Conservation (phyloP, 495 filamentous ascomycete species). For the Neurospora tetraspora region DNA sequence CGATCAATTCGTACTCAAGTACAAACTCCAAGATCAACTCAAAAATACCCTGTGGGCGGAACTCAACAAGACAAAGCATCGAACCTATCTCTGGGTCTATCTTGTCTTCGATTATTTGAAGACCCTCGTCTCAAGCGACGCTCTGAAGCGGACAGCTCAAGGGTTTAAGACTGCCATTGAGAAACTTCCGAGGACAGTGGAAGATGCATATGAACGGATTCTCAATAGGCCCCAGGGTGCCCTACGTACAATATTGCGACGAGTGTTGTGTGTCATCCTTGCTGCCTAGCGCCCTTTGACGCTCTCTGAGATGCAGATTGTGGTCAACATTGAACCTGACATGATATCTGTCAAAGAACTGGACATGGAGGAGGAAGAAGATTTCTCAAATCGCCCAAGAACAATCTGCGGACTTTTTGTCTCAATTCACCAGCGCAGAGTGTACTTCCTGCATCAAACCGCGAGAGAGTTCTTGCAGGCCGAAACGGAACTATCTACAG, state of each 20-base stretch:
- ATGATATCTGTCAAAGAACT: not conserved
- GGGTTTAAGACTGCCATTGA: not conserved
- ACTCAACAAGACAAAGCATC: rapidly evolving
- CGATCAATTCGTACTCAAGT: not conserved
- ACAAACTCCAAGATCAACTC: not conserved
- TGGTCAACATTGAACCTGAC: not conserved
- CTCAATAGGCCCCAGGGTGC: not conserved
- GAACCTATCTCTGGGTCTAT: not conserved
- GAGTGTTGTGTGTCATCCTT: too few relatives aligned
- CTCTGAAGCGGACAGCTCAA: not conserved
- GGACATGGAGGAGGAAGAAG: not conserved
- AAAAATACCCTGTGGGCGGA: not conserved
- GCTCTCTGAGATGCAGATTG: too few relatives aligned
- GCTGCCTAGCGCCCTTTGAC: too few relatives aligned
- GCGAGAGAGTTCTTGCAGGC: not conserved
- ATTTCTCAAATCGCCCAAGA: not conserved
- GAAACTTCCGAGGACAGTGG: not conserved
- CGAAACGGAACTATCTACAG: too few relatives aligned
- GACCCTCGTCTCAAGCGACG: not conserved
- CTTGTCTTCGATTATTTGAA: not conserved
- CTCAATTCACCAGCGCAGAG: not conserved
- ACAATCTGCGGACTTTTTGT: not conserved
- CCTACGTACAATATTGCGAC: too few relatives aligned
- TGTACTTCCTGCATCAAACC: not conserved
- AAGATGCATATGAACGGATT: not conserved